These are phyloP conservation scores for Kuraishia floccosa DNA, from an alignment of 805 yeast species.

Conservation along the genomic window DNA sequence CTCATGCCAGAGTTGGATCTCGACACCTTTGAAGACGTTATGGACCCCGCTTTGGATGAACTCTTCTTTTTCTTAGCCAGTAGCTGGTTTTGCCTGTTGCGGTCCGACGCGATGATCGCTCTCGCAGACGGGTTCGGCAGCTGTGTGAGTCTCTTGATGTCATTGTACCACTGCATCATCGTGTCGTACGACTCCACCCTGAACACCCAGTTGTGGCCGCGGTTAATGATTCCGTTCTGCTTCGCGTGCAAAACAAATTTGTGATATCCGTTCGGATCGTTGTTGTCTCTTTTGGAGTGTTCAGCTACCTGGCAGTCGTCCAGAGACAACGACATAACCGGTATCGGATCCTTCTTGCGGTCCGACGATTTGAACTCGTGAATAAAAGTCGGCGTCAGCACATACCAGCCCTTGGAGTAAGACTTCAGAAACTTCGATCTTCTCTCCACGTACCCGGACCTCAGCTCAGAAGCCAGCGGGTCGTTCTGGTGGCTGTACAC, in stretches of 20 bases:
- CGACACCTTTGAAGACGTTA: constrained; percentile 7
- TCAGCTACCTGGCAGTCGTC: constrained; percentile 77
- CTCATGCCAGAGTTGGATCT: constrained; percentile 13
- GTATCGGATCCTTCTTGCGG: constrained; percentile 68
- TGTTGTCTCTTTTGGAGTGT: constrained; percentile 65
- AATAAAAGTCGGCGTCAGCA: constrained; percentile 74
- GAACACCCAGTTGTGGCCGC: constrained; percentile 93
- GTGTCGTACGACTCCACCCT: constrained; percentile 72
- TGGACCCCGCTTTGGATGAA: constrained; percentile 2
- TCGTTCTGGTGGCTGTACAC: constrained; percentile 59
- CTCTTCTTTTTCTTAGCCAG: background rate
- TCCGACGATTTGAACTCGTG: constrained; percentile 87
- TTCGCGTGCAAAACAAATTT: constrained; percentile 77
- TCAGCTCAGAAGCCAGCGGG: constrained; percentile 53
- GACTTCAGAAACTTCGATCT: constrained; percentile 85
- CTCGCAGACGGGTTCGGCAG: constrained; percentile 51
- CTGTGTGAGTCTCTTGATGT: constrained; percentile 55
- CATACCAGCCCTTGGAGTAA: constrained; percentile 87
- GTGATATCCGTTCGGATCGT: constrained; percentile 37
- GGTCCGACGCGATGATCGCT: constrained; percentile 29
- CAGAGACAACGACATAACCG: constrained; percentile 72
- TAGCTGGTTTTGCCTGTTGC: constrained; percentile 11
- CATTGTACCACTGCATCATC: constrained; percentile 81
- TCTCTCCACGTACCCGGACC: constrained; percentile 78
- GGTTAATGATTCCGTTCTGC: constrained; percentile 60